phyloP scores from a whole-genome alignment of 768 basidiomycete genomes.

The Lyophyllum semitale region DNA sequence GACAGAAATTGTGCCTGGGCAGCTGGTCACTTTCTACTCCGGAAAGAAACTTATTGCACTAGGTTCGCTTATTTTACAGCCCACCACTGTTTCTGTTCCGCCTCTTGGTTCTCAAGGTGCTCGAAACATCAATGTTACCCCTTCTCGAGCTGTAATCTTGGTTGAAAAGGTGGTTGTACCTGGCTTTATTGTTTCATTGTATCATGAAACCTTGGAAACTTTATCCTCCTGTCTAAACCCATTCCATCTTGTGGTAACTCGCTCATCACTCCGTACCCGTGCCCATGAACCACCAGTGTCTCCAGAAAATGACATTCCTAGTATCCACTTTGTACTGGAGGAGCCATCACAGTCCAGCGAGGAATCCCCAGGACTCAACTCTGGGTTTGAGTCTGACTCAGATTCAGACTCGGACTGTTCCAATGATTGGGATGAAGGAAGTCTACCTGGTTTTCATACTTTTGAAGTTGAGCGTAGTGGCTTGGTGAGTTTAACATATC shows the following conservation, averaged over 20 bases:
- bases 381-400: neutral
- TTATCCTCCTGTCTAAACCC: neutral
- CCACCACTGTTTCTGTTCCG: neutral
- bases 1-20: neutral
- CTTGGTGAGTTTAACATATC: neutral
- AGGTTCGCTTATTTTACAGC: neutral
- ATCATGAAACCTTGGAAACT: neutral
- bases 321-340: neutral
- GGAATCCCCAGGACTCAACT: neutral
- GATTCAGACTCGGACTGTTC: neutral
- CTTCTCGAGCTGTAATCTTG: neutral
- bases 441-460: neutral
- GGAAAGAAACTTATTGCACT: slow-evolving; percentile 1
- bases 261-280: neutral
- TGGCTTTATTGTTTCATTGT: neutral
- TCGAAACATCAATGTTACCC: neutral
- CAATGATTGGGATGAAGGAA: neutral
- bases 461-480: neutral
- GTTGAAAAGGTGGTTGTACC: neutral
- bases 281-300: neutral
- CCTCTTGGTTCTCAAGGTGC: neutral
- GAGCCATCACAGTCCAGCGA: neutral
- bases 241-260: slow-evolving; percentile 1
- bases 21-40: slow-evolving; percentile 1
- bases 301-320: neutral